Percentiles rank a stretch among this genome's conserved stretches.
phyloP scores from a whole-genome alignment of 2,329 filamentous ascomycete species.

The Emydomyces testavorans region DNA sequence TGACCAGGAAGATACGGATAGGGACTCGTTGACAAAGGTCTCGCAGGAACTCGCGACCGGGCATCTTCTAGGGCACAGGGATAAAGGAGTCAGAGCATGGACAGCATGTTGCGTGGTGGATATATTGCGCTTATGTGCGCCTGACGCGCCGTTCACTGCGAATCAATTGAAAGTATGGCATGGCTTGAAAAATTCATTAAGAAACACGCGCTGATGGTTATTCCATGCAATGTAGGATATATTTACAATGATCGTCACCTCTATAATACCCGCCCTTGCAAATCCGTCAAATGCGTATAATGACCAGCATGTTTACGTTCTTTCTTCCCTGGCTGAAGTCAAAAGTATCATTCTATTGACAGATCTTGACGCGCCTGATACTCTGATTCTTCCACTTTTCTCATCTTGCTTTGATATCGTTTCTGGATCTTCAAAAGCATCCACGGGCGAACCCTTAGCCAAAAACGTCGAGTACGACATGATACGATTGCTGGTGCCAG shows the following conservation, averaged over 20 bases:
- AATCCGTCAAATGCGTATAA: constrained; percentile 85
- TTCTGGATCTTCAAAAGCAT: constrained; percentile 61
- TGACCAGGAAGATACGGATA: constrained; percentile 75
- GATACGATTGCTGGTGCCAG: constrained; percentile 67
- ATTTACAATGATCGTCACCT: constrained; percentile 76
- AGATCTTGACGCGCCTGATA: constrained; percentile 72
- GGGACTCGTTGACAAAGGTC: constrained; percentile 70
- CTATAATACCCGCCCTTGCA: constrained; percentile 71
- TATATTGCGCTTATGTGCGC: constrained; percentile 82
- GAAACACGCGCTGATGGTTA: constrained; percentile 13
- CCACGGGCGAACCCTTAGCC: constrained; percentile 67
- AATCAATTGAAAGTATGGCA: constrained; percentile 71
- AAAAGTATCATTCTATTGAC: constrained; percentile 89
- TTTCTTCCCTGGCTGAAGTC: constrained; percentile 78
- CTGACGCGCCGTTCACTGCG: constrained; percentile 84
- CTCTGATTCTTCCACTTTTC: constrained; percentile 70
- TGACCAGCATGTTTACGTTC: constrained; percentile 80
- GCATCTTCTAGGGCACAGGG: constrained; percentile 79
- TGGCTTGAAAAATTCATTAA: neutral
- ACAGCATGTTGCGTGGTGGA: constrained; percentile 83
- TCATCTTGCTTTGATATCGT: constrained; percentile 85
- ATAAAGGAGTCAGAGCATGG: constrained; percentile 83
- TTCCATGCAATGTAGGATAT: constrained; percentile 54
- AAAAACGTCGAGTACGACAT: constrained; percentile 93
- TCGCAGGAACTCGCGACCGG: constrained; percentile 73